Base-by-base conservation (phyloP, 2,329 filamentous ascomycete species). In the Cryphonectria naterciae region DNA sequence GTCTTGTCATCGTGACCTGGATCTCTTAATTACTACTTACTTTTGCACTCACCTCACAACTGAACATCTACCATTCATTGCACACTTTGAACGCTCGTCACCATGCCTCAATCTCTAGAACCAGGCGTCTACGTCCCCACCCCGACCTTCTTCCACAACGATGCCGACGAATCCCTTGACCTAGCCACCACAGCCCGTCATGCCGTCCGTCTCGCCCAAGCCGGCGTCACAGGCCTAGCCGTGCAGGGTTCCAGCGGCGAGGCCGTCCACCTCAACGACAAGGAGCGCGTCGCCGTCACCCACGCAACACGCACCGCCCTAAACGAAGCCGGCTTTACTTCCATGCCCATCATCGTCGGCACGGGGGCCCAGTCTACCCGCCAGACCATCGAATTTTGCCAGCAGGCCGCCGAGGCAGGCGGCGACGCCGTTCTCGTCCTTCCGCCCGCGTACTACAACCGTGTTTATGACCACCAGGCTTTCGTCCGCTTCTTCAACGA, bases 201-300 rank as follows among this genome's bases (percentile, higher is more conserved):
- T 72, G 87, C 87, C 32, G 83, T 87, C 17, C 86, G 87, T 72
- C 85, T 92, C 13, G 88, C 87, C 62, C 78, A 85, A 69, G 85
- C 87, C 60, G 89, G 89, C 69, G 84, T 91, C 54, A 83, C 87
- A 49, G 89, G 89, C 43, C 83, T 92, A 62, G 87, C 89, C 35
- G 88, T 87, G 28, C 89, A 91, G 79, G 89, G 89, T 66, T 89
- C 87, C 75, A 92, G 91, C 76, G 89, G 89, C 74, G 89, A 92
- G 80, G 89, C 89, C 7, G 89, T 91, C 4, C 89, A 91, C 75
- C 82, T 92, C 13, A 86, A 86, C 63, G 87, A 87, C 73, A 82
- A 85, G 32, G 89, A 92, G 78, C 85, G 89, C 68, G 85, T 86
- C 62, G 80, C 84, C 65, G 83, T 91, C 74, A 89, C 88, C 22